These are phyloP conservation scores for Plasmodium gonderi DNA, from an alignment of 169 alveolate species.

Conservation along the genomic window DNA sequence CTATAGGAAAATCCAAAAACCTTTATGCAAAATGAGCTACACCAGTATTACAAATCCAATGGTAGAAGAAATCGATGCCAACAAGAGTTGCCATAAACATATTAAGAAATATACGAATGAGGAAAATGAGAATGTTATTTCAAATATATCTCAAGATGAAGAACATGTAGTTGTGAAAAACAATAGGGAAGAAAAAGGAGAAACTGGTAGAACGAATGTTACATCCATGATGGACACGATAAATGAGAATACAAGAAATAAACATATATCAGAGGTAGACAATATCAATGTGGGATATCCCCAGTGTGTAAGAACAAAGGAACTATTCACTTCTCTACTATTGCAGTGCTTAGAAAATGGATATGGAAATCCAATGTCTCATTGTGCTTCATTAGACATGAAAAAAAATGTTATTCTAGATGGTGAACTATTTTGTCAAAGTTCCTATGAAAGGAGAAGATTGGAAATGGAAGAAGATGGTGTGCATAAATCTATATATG, in stretches of 20 bases:
- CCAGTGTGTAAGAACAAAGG: not conserved
- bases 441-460: slow-evolving; percentile 31
- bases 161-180: not conserved
- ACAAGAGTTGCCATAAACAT: too few species aligned
- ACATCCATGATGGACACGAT: not conserved
- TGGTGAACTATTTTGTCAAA: slow-evolving; percentile 40
- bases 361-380: not conserved
- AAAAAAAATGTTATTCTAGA: slow-evolving; percentile 40
- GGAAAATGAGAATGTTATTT: too few species aligned
- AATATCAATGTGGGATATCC: not conserved
- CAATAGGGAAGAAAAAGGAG: not conserved
- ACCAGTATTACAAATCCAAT: not conserved
- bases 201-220: not conserved
- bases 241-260: not conserved
- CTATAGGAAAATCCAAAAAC: slow-evolving; percentile 28
- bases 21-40: slow-evolving; percentile 32
- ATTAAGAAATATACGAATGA: too few species aligned
- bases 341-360: not conserved
- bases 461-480: not conserved
- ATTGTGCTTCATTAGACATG: slow-evolving; percentile 35
- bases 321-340: not conserved
- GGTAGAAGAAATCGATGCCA: not conserved
- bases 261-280: too few species aligned
- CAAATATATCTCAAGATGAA: too few species aligned
- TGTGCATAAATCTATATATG: slow-evolving; percentile 10